phyloP scores from a whole-genome alignment of 768 basidiomycete species.

The Rickenella mellea region DNA sequence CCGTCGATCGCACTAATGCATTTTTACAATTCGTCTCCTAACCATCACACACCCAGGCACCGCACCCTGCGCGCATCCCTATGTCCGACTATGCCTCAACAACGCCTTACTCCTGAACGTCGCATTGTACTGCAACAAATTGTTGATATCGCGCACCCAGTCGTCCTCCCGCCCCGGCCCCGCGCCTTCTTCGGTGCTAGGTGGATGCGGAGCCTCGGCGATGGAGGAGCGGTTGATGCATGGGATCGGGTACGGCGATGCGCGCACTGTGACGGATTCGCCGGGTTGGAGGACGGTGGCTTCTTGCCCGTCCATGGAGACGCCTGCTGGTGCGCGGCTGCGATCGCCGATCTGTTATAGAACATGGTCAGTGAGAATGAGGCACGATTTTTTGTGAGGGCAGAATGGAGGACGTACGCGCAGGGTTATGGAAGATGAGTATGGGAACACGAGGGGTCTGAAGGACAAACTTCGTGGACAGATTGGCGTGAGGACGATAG shows the following conservation, averaged over 20 bases:
- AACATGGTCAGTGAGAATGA: background rate
- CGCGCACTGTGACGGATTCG: slow-evolving; percentile 77
- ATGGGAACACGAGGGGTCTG: slow-evolving; percentile 84
- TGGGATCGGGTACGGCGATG: slow-evolving; percentile 84
- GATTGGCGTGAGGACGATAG: slow-evolving; percentile 90
- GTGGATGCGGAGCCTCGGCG: slow-evolving; percentile 34
- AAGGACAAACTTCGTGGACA: slow-evolving; percentile 90
- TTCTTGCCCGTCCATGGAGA: slow-evolving; percentile 89
- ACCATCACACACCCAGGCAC: background rate
- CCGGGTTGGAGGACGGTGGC: slow-evolving; percentile 77
- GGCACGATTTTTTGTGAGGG: background rate
- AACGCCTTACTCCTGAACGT: slow-evolving; percentile 89
- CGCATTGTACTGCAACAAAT: slow-evolving; percentile 87
- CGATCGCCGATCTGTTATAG: slow-evolving; percentile 65
- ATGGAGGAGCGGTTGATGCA: slow-evolving; percentile 86
- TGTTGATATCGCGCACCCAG: slow-evolving; percentile 97
- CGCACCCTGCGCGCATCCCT: slow-evolving; percentile 2
- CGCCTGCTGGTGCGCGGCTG: slow-evolving; percentile 77
- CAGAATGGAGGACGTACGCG: slow-evolving; percentile 37
- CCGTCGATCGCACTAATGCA: background rate
- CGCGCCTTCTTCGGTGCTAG: slow-evolving; percentile 40
- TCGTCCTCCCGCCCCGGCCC: slow-evolving; percentile 80
- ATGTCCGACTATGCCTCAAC: slow-evolving; percentile 63
- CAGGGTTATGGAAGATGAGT: slow-evolving; percentile 65
- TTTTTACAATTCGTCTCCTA: background rate